phyloP scores from a whole-genome alignment of 164 flowering plant genomes.

The Umbilicus rupestris region DNA sequence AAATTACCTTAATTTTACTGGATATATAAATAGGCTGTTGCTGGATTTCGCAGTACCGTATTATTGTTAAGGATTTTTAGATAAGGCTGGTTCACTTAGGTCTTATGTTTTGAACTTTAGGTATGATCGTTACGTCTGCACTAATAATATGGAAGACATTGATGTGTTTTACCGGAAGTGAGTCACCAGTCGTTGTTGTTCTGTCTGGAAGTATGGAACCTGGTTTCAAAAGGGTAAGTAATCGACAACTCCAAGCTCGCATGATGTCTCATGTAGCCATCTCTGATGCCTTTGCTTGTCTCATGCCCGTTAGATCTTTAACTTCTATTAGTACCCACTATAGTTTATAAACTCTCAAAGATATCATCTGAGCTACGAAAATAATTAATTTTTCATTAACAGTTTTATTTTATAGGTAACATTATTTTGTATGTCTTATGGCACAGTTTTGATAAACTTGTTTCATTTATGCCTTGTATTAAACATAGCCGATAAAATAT shows the following conservation, averaged over 20 bases:
- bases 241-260: background rate
- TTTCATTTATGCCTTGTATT: background rate
- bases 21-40: too few species aligned
- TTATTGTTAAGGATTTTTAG: too few species aligned
- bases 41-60: too few species aligned
- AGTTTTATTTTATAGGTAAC: too few species aligned
- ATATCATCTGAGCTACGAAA: too few species aligned
- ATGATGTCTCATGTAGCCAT: too few species aligned
- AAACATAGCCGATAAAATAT: background rate
- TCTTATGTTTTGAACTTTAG: conserved; percentile 20
- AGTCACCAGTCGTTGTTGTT: conserved; percentile 78
- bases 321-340: too few species aligned
- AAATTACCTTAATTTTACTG: too few species aligned
- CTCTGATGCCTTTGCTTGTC: too few species aligned
- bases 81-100: background rate
- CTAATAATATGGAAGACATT: conserved; percentile 74
- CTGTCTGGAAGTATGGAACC: conserved; percentile 87
- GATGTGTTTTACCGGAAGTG: conserved; percentile 76
- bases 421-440: background rate
- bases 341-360: too few species aligned
- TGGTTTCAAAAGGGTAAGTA: conserved; percentile 64
- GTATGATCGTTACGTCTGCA: conserved; percentile 73
- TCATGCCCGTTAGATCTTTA: too few species aligned
- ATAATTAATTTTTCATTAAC: too few species aligned
- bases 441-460: background rate